Conservation (phyloP, 306 rosid species). For the Lathyrus tuberosus region DNA sequence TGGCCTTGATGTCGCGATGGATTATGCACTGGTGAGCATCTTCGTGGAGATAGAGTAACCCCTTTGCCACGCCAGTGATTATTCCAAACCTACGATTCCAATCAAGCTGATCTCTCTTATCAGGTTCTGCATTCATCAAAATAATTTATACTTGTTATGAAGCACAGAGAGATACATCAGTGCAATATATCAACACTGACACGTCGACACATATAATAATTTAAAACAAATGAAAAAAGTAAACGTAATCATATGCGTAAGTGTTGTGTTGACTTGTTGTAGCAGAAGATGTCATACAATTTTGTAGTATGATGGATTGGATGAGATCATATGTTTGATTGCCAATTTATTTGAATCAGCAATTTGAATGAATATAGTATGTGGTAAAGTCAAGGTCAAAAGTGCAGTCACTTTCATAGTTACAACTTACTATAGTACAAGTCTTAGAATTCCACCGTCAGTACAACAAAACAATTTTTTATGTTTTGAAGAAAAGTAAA, state of each 20-base stretch:
- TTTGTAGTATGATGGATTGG: constrained; percentile 14
- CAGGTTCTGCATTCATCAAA: constrained; percentile 51
- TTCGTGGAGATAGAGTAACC: constrained; percentile 93
- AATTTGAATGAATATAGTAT: background rate
- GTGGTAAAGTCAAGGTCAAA: constrained; percentile 48
- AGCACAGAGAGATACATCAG: too few species aligned
- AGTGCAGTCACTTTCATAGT: constrained; percentile 33
- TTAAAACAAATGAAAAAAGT: too few species aligned
- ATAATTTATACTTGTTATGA: background rate
- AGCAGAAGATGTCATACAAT: constrained; percentile 11
- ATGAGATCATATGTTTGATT: background rate
- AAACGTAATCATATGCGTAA: too few species aligned
- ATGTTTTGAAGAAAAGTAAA: constrained; percentile 7
- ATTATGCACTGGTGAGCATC: constrained; percentile 84
- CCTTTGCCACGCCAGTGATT: constrained; percentile 81
- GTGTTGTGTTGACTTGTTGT: background rate
- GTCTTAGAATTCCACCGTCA: background rate
- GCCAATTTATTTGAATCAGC: background rate
- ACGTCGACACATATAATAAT: too few species aligned
- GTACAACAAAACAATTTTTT: background rate
- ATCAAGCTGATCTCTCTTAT: constrained; percentile 65
- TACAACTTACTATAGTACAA: background rate
- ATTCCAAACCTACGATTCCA: constrained; percentile 81
- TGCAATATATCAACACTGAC: too few species aligned
- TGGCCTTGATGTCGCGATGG: constrained; percentile 93